Percentiles rank a stretch among this genome's conserved stretches.
phyloP scores from a whole-genome alignment of 2,329 filamentous ascomycete species.

The Penicillium freii region DNA sequence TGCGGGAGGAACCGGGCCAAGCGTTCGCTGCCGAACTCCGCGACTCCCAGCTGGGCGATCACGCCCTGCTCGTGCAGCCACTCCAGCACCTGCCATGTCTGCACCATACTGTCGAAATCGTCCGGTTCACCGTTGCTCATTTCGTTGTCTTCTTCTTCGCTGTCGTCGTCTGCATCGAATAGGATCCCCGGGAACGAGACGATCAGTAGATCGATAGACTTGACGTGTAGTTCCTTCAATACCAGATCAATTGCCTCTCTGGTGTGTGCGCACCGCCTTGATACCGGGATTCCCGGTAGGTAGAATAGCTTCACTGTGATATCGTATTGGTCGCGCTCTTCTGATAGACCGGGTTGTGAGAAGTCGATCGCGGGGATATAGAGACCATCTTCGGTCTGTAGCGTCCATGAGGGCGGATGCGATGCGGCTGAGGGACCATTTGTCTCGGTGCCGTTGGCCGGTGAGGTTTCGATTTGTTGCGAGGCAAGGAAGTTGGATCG shows the following conservation, averaged over 20 bases:
- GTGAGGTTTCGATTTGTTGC: conserved; percentile 55
- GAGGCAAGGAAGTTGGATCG: conserved; percentile 77
- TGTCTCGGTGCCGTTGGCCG: conserved; percentile 23
- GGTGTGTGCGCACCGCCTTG: conserved; percentile 67
- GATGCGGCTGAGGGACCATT: conserved; percentile 14
- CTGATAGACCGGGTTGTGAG: conserved; percentile 67
- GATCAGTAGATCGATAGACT: conserved; percentile 81
- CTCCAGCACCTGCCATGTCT: conserved; percentile 69
- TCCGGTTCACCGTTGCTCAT: conserved; percentile 49
- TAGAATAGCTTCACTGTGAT: conserved; percentile 96
- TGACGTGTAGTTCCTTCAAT: conserved; percentile 71
- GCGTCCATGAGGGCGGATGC: conserved; percentile 62
- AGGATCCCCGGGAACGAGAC: conserved; percentile 90
- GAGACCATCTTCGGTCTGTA: conserved; percentile 57
- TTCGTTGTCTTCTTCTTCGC: conserved; percentile 64
- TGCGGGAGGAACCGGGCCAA: conserved; percentile 72
- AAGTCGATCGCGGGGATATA: conserved; percentile 79
- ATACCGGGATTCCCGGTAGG: conserved; percentile 66
- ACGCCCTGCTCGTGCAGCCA: conserved; percentile 66
- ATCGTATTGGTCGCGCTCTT: conserved; percentile 83
- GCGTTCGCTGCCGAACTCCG: conserved; percentile 87
- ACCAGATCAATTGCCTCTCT: conserved; percentile 77
- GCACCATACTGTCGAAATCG: conserved; percentile 62
- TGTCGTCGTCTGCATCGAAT: conserved; percentile 90
- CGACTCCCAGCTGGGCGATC: conserved; percentile 74